Evolutionary conservation across 1,284 basidiomycete genomes (phyloP).

Genomic region (Moniliophthora roreri): DNA sequence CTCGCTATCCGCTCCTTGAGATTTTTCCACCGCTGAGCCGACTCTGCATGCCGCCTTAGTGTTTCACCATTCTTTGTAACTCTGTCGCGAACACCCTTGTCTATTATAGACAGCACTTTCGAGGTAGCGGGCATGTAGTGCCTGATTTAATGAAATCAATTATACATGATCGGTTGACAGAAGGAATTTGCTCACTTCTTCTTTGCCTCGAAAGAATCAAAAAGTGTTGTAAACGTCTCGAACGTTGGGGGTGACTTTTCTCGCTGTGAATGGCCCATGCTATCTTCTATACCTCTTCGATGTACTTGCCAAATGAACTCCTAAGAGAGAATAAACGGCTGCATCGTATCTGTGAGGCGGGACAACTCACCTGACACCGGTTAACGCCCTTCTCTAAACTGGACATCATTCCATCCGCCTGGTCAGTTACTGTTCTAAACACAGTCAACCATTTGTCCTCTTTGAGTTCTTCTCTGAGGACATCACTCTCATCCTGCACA

Average conservation of each 20-base stretch:
- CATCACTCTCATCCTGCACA: conserved; percentile 78
- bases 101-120: conserved; percentile 91
- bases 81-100: conserved; percentile 87
- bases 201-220: conserved; percentile 80
- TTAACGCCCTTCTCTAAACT: conserved; percentile 89
- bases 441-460: conserved; percentile 96
- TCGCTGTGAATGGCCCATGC: conserved; percentile 37
- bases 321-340: conserved; percentile 34
- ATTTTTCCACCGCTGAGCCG: conserved; percentile 80
- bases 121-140: conserved; percentile 92
- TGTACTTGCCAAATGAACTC: conserved; percentile 83
- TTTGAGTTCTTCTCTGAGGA: conserved; percentile 85
- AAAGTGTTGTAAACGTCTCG: conserved; percentile 62
- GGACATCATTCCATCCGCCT: conserved; percentile 96
- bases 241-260: conserved; percentile 54
- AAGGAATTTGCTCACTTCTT: conserved; percentile 60
- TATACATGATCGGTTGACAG: conserved; percentile 2
- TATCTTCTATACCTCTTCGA: conserved; percentile 50
- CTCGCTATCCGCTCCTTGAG: conserved; percentile 73
- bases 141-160: conserved; percentile 34
- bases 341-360: too few species aligned
- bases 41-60: conserved; percentile 82
- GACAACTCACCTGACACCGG: conserved; percentile 68
- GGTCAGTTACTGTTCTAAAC: conserved; percentile 89
- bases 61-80: conserved; percentile 95